These are phyloP conservation scores for Phytophthora idaei DNA, from an alignment of 352 stramenopile genomes.

Conservation along the genomic window DNA sequence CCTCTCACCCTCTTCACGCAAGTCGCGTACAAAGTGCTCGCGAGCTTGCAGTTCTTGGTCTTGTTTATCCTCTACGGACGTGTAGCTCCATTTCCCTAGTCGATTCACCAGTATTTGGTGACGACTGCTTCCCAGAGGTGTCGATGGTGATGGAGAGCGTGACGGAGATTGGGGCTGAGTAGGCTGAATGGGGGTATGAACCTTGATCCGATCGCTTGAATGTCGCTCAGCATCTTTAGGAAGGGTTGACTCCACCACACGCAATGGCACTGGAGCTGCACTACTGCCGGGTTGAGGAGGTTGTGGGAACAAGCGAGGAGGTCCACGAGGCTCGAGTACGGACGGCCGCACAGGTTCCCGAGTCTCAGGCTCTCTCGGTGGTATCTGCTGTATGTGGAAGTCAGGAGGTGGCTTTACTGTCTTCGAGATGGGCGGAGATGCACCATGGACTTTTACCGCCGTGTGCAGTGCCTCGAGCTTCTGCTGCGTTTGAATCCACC, in stretches of 20 bases:
- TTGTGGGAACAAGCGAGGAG: constrained; percentile 29
- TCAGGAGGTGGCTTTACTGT: constrained; percentile 4
- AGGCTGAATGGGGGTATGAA: neutral
- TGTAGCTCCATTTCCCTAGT: constrained; percentile 43
- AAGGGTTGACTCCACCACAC: constrained; percentile 27
- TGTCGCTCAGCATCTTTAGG: constrained; percentile 24
- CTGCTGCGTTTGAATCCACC: constrained; percentile 40
- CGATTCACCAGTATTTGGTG: constrained; percentile 63
- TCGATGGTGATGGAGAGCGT: constrained; percentile 4
- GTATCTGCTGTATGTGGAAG: constrained; percentile 33
- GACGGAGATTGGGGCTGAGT: constrained; percentile 2
- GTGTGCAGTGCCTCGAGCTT: constrained; percentile 27
- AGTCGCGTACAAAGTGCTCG: constrained; percentile 57
- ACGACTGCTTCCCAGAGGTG: constrained; percentile 45
- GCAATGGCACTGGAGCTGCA: constrained; percentile 19
- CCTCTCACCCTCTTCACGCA: constrained; percentile 66
- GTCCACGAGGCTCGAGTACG: constrained; percentile 21
- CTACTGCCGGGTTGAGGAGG: constrained; percentile 1
- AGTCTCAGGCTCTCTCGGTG: constrained; percentile 25
- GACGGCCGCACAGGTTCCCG: constrained; percentile 19
- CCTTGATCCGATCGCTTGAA: constrained; percentile 8
- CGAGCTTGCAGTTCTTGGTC: constrained; percentile 47
- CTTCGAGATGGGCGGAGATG: constrained; percentile 11
- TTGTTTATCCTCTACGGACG: constrained; percentile 45
- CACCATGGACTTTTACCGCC: neutral